Evolutionary conservation across 176 grass and related monocot species (phyloP).

Genomic region (Neostapfia colusana): DNA sequence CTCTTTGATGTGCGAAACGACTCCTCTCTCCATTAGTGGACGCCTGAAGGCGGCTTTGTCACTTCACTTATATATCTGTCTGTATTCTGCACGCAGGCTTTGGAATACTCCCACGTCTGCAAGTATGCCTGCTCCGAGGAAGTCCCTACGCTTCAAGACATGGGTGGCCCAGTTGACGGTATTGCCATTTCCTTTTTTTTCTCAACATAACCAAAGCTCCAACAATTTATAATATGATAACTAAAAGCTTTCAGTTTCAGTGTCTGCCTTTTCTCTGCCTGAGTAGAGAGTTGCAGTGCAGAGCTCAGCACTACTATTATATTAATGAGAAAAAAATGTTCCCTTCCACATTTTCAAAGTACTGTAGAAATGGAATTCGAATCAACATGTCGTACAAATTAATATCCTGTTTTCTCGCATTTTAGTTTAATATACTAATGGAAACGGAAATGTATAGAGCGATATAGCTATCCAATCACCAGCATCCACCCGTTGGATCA

Average conservation of each 20-base stretch:
- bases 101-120: constrained; percentile 93
- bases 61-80: background rate
- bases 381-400: background rate
- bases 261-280: background rate
- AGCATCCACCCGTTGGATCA: background rate
- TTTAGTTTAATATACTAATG: background rate
- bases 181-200: constrained; percentile 8
- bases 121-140: constrained; percentile 99
- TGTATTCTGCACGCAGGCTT: constrained; percentile 39
- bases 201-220: background rate
- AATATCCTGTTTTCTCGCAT: background rate
- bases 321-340: background rate
- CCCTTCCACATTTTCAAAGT: background rate
- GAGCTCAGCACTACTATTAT: background rate
- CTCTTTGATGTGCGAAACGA: constrained; percentile 65
- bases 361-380: background rate
- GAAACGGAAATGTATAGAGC: background rate
- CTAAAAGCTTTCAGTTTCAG: no score
- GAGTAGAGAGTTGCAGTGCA: background rate
- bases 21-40: background rate
- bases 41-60: background rate
- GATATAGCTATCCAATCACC: background rate
- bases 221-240: background rate
- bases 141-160: constrained; percentile 91
- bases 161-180: constrained; percentile 93